These are phyloP conservation scores for Phytophthora sp. DNA, from an alignment of 352 stramenopile genomes.

Conservation along the genomic window DNA sequence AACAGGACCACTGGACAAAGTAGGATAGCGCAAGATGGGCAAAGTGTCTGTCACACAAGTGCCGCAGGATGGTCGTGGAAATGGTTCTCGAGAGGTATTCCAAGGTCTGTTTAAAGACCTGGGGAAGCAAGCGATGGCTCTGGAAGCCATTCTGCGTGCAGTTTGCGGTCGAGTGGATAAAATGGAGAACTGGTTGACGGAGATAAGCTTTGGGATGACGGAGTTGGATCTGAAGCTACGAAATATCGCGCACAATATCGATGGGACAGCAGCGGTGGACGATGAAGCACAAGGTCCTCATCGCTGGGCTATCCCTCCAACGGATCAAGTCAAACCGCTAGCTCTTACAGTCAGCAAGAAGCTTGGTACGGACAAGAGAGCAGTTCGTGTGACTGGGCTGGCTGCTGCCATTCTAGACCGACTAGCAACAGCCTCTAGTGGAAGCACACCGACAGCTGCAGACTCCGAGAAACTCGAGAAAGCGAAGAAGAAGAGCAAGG, in stretches of 20 bases:
- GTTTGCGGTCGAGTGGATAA: constrained; percentile 81
- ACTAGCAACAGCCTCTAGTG: constrained; percentile 32
- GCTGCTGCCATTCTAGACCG: constrained; percentile 66
- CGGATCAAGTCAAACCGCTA: constrained; percentile 31
- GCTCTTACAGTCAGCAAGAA: constrained; percentile 59
- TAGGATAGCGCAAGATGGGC: constrained; percentile 29
- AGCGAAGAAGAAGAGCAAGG: constrained; percentile 33
- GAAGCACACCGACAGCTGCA: background rate
- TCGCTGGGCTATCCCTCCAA: constrained; percentile 53
- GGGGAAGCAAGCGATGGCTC: constrained; percentile 76
- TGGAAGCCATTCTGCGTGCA: constrained; percentile 70
- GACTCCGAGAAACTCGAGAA: constrained; percentile 37
- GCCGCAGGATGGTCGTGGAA: constrained; percentile 19
- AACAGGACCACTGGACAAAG: background rate
- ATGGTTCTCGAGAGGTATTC: constrained; percentile 62
- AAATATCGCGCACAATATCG: constrained; percentile 86
- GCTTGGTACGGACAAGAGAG: constrained; percentile 53
- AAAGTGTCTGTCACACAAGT: constrained; percentile 33
- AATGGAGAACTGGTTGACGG: constrained; percentile 74
- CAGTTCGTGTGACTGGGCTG: constrained; percentile 65
- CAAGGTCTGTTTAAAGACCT: constrained; percentile 75
- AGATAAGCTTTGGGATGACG: constrained; percentile 77
- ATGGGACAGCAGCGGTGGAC: constrained; percentile 72
- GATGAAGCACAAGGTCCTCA: constrained; percentile 45
- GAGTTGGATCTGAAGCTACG: constrained; percentile 77